A percentile compares a stretch with the other conserved stretches of the same genome.
phyloP scores from a whole-genome alignment of 75 land plant species.

The Picea sitchensis region DNA sequence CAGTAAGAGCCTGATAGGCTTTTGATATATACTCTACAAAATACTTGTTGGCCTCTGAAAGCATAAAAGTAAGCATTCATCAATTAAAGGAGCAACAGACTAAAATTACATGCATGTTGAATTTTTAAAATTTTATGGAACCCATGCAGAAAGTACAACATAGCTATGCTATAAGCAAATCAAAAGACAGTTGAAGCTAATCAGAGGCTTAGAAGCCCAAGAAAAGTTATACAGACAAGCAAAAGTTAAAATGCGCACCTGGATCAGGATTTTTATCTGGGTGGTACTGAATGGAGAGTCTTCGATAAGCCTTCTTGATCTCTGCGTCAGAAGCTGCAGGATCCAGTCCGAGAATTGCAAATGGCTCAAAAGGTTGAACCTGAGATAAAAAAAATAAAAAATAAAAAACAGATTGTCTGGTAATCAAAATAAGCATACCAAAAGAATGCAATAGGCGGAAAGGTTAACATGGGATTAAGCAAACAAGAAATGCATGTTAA shows the following conservation, averaged over 20 bases:
- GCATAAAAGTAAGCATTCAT: slow-evolving; percentile 4
- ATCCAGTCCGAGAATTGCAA: slow-evolving; percentile 84
- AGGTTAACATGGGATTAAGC: not conserved
- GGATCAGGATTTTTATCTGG: slow-evolving; percentile 99
- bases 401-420: not conserved
- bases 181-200: not conserved
- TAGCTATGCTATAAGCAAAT: too few species aligned
- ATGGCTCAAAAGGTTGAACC: slow-evolving; percentile 96
- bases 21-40: slow-evolving; percentile 97
- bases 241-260: slow-evolving; percentile 43
- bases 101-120: not conserved
- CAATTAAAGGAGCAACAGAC: not conserved
- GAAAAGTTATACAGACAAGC: not conserved
- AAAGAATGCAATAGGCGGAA: not conserved
- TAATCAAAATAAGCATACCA: not conserved
- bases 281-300: slow-evolving; percentile 87
- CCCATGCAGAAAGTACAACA: not conserved
- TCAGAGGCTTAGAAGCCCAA: not conserved
- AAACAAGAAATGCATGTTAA: not conserved
- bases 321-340: slow-evolving; percentile 81
- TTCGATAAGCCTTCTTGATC: slow-evolving; percentile 96
- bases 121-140: not conserved
- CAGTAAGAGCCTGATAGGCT: slow-evolving; percentile 99
- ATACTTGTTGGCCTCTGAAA: slow-evolving; percentile 88
- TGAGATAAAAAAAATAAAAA: slow-evolving; percentile 18